A percentile compares a stretch with the other conserved stretches of the same genome.
These are phyloP conservation scores for Angophora floribunda DNA, from an alignment of 345 rosid species.

Conservation along the genomic window DNA sequence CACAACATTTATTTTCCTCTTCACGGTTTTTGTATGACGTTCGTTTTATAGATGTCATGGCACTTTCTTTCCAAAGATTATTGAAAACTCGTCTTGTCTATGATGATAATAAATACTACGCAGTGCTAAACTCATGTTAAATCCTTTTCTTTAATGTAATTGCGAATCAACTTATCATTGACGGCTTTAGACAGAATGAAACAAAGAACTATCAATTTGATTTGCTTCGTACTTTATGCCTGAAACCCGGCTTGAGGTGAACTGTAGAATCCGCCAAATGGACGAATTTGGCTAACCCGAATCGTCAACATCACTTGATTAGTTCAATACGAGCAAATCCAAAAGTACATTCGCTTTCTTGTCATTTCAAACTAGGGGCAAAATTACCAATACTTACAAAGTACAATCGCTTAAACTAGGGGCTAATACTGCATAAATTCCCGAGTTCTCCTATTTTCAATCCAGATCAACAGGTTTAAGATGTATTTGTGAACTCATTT, in stretches of 20 bases:
- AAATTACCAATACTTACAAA: too few species aligned
- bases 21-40: background rate
- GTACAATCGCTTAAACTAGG: too few species aligned
- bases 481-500: background rate
- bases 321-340: background rate
- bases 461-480: fast-evolving
- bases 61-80: too few species aligned
- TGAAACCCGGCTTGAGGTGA: background rate
- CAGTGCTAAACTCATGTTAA: too few species aligned
- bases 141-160: too few species aligned
- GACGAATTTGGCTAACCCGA: background rate
- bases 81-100: too few species aligned
- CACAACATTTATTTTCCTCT: background rate
- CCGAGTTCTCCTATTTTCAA: background rate
- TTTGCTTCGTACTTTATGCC: background rate
- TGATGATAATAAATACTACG: too few species aligned
- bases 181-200: background rate
- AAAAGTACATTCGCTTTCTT: background rate
- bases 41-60: too few species aligned
- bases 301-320: background rate
- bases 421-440: background rate
- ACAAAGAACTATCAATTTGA: background rate
- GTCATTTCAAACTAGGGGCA: background rate
- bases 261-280: too few species aligned
- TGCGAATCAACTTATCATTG: background rate